A percentile compares a stretch with the other conserved stretches of the same genome.
Conservation (phyloP, 345 rosid genomes). For the Euphorbia tirucalli region DNA sequence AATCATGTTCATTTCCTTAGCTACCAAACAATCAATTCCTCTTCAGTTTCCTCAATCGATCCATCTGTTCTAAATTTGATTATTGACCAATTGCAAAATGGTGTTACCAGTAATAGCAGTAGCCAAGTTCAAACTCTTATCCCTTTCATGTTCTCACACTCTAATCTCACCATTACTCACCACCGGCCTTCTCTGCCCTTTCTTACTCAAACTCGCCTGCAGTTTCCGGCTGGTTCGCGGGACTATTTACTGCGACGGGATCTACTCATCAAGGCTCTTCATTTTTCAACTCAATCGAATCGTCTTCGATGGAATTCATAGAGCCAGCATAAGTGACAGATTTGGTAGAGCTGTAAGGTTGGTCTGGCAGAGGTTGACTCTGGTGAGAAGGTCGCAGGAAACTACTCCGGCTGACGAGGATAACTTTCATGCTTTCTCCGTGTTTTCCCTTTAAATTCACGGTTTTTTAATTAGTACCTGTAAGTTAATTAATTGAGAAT, state of each 20-base stretch:
- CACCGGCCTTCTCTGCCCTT: conserved; percentile 25
- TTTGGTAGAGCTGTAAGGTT: conserved; percentile 32
- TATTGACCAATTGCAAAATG: conserved; percentile 2
- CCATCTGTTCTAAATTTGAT: no score
- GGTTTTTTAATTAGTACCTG: no score
- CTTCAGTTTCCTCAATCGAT: neutral
- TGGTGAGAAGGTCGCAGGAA: conserved; percentile 13
- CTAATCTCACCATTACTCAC: conserved; percentile 19
- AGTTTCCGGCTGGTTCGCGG: conserved; percentile 11
- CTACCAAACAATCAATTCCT: neutral
- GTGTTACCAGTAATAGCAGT: conserved; percentile 22
- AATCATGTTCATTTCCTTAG: neutral
- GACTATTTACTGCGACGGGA: conserved; percentile 13
- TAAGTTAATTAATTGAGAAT: no score
- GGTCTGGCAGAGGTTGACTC: conserved; percentile 21
- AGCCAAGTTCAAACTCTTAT: conserved; percentile 28
- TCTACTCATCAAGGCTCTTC: conserved; percentile 33
- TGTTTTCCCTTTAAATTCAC: conserved; percentile 35
- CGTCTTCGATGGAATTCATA: conserved; percentile 12
- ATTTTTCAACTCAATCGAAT: conserved; percentile 33
- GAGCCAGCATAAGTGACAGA: conserved; percentile 5
- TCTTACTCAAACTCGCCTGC: conserved; percentile 25
- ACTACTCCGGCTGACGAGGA: conserved; percentile 21
- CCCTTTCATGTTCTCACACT: neutral
- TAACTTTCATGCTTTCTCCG: conserved; percentile 33